These are phyloP conservation scores for Lachnellula arida DNA, from an alignment of 2,329 filamentous ascomycete species.

Conservation along the genomic window DNA sequence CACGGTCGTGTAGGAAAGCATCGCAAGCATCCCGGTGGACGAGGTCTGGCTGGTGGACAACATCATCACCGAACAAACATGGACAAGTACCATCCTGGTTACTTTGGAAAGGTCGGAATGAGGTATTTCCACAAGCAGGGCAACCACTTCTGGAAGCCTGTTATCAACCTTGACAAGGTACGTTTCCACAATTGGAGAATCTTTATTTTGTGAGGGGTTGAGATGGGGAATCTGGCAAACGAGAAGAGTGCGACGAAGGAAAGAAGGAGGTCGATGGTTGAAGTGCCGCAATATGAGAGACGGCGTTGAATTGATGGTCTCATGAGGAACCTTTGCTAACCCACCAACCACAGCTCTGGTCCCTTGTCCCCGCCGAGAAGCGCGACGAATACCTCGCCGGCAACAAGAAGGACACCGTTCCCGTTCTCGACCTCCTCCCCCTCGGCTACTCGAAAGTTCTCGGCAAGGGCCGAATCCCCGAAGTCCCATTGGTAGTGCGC, in stretches of 20 bases:
- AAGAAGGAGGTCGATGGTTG: not conserved
- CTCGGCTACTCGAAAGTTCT: slow-evolving; percentile 98
- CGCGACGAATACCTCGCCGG: slow-evolving; percentile 86
- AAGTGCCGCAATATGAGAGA: not conserved
- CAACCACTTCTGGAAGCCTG: slow-evolving; percentile 97
- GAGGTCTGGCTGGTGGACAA: slow-evolving; percentile 95
- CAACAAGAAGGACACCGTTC: slow-evolving; percentile 81
- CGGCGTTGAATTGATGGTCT: too few species aligned
- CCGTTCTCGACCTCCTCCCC: slow-evolving; percentile 94
- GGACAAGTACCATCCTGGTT: slow-evolving; percentile 94
- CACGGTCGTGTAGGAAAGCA: slow-evolving; percentile 99
- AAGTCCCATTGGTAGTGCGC: slow-evolving; percentile 89
- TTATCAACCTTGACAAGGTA: slow-evolving; percentile 99
- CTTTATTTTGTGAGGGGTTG: too few species aligned
- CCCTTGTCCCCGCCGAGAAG: slow-evolving; percentile 86
- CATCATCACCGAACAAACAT: slow-evolving; percentile 96
- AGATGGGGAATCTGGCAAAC: not conserved
- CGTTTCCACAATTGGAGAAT: slow-evolving; percentile 25
- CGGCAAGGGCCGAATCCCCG: slow-evolving; percentile 93
- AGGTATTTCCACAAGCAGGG: slow-evolving; percentile 94
- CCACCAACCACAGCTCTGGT: slow-evolving; percentile 67
- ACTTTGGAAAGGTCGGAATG: slow-evolving; percentile 98
- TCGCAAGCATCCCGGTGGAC: slow-evolving; percentile 82
- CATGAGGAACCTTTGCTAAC: slow-evolving; percentile 19
- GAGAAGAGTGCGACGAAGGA: not conserved